These are phyloP conservation scores for Aspergillus tubingensis DNA, from an alignment of 2,329 filamentous ascomycete genomes.

Conservation along the genomic window DNA sequence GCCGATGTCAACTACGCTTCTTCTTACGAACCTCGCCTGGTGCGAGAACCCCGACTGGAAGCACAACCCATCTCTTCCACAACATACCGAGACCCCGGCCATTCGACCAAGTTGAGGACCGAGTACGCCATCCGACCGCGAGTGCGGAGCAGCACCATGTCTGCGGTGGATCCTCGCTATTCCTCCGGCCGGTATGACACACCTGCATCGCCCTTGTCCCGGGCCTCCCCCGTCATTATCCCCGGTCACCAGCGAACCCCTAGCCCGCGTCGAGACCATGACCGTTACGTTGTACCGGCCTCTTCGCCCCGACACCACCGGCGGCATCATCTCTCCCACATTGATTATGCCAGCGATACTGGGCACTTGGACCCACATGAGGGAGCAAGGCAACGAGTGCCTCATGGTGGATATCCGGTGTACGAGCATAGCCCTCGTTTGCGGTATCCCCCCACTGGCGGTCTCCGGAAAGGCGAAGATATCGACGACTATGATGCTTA, in stretches of 20 bases:
- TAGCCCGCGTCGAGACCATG: conserved; percentile 36
- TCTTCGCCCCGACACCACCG: conserved; percentile 30
- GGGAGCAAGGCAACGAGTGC: conserved; percentile 22
- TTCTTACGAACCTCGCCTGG: conserved; percentile 30
- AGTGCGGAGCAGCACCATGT: conserved; percentile 38
- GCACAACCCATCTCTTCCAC: conserved; percentile 37
- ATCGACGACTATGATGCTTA: conserved; percentile 47
- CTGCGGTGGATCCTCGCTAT: conserved; percentile 30
- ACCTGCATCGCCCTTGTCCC: conserved; percentile 23
- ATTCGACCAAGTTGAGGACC: conserved; percentile 36
- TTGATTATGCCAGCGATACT: conserved; percentile 41
- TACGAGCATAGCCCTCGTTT: conserved; percentile 27
- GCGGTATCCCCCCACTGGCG: conserved; percentile 33
- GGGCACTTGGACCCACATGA: conserved; percentile 31
- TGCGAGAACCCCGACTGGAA: conserved; percentile 32
- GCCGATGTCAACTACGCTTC: conserved; percentile 33
- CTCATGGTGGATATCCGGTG: conserved; percentile 28
- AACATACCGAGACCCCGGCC: conserved; percentile 33
- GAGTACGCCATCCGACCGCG: conserved; percentile 42
- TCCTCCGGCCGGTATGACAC: conserved; percentile 31
- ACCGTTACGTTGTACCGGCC: conserved; percentile 38
- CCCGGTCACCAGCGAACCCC: conserved; percentile 32
- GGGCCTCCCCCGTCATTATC: conserved; percentile 31
- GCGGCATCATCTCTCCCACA: conserved; percentile 36
- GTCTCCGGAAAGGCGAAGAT: conserved; percentile 37